Percentiles rank a stretch among this genome's conserved stretches.
phyloP scores from a whole-genome alignment of 1,284 basidiomycete species.

The Malassezia nana region DNA sequence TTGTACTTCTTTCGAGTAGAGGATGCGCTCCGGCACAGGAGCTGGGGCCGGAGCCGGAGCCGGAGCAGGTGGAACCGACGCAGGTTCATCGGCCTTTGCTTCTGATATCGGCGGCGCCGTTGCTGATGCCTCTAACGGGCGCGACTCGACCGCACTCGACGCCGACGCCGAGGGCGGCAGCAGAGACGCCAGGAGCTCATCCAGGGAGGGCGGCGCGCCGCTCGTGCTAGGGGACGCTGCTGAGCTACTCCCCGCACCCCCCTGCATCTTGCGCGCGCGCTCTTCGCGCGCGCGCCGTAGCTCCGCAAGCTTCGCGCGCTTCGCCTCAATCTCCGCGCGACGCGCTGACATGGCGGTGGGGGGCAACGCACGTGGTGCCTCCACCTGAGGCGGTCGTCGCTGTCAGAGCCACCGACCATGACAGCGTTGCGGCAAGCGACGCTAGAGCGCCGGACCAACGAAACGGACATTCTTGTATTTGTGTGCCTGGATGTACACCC shows the following conservation, averaged over 20 bases:
- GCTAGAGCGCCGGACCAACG: slow-evolving; percentile 76
- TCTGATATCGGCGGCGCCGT: not conserved
- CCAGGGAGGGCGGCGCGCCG: slow-evolving; percentile 19
- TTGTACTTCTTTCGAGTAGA: slow-evolving; percentile 89
- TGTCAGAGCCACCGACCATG: not conserved
- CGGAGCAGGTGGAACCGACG: not conserved
- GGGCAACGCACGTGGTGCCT: not conserved
- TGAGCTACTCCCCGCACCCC: not conserved
- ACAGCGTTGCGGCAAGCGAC: slow-evolving; percentile 55
- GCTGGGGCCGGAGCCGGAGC: not conserved
- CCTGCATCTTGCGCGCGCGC: slow-evolving; percentile 44
- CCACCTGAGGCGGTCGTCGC: not conserved
- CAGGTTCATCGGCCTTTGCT: not conserved
- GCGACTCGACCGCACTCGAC: not conserved
- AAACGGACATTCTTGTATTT: slow-evolving; percentile 76
- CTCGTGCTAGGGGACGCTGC: not conserved
- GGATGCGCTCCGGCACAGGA: slow-evolving; percentile 58
- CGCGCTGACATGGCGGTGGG: slow-evolving; percentile 49
- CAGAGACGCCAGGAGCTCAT: slow-evolving; percentile 40
- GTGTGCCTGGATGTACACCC: slow-evolving; percentile 74
- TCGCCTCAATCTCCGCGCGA: slow-evolving; percentile 78
- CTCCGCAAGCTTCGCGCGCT: slow-evolving; percentile 75
- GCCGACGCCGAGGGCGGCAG: slow-evolving; percentile 9
- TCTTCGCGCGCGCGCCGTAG: slow-evolving; percentile 64
- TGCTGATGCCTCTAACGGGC: too few relatives aligned